A percentile compares a stretch with the other conserved stretches of the same genome.
phyloP scores from a whole-genome alignment of 23 red algal genomes.

The Gracilaria caudata region DNA sequence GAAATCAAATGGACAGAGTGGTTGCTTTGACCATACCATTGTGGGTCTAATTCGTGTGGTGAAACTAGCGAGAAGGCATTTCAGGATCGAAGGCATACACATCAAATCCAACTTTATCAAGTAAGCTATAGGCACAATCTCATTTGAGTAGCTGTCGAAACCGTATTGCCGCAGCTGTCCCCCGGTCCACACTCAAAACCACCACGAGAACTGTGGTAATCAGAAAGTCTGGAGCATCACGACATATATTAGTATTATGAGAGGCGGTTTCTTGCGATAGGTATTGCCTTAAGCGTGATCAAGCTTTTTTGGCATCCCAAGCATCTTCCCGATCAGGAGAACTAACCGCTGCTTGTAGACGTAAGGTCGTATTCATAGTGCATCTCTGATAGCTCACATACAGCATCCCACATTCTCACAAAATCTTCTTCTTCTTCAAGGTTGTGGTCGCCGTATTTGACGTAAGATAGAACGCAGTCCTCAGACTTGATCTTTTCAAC shows the following conservation, averaged over 20 bases:
- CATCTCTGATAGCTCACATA: slow-evolving; percentile 79
- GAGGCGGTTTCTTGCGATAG: no score
- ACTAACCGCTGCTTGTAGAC: slow-evolving; percentile 81
- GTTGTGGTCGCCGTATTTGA: slow-evolving; percentile 90
- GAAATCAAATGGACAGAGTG: no score
- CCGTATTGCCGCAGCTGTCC: no score
- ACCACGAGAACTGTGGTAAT: no score
- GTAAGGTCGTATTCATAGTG: slow-evolving; percentile 91
- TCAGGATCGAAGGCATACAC: not conserved
- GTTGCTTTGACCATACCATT: no score
- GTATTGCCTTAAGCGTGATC: not conserved
- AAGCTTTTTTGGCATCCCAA: not conserved
- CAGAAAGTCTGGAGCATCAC: no score
- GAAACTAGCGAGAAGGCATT: no score
- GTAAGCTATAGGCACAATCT: no score
- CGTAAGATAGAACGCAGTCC: slow-evolving; percentile 73
- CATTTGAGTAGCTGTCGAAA: no score
- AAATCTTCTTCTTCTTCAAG: slow-evolving; percentile 96
- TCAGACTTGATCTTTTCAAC: slow-evolving; percentile 69
- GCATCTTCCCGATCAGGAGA: not conserved
- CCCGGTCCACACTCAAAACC: no score
- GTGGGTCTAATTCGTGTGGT: no score
- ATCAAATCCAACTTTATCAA: not conserved
- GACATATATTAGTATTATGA: no score
- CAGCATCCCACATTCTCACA: slow-evolving; percentile 71